Conservation (phyloP, 2,329 filamentous ascomycete genomes). For the Epicoccum sorghinum region DNA sequence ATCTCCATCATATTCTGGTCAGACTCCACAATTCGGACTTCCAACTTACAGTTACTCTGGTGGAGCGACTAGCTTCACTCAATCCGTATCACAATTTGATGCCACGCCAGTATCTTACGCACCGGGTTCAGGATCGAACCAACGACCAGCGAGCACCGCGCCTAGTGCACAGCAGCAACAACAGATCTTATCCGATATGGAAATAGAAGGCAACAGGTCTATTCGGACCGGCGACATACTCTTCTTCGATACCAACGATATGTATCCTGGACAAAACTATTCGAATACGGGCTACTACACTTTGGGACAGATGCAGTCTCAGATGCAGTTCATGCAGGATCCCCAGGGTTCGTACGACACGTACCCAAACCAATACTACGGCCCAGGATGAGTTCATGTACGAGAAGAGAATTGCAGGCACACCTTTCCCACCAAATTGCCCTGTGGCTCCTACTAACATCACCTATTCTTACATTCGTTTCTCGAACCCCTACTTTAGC, state of each 20-base stretch:
- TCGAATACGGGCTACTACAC: no score
- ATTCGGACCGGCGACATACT: background rate
- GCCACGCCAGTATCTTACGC: background rate
- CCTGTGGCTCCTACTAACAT: no score
- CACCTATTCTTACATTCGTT: no score
- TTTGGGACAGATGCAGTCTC: background rate
- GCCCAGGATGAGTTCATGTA: background rate
- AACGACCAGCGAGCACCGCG: background rate
- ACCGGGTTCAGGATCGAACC: background rate
- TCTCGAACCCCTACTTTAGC: no score
- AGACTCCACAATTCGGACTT: background rate
- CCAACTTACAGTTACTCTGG: background rate
- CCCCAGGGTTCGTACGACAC: background rate
- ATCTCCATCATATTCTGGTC: conserved; percentile 1
- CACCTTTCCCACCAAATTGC: no score
- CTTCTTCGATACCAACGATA: no score
- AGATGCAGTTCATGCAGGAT: background rate
- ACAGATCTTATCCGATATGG: conserved; percentile 1
- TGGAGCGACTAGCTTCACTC: background rate
- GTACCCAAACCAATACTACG: background rate
- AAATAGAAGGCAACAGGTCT: conserved; percentile 4
- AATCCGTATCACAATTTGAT: background rate
- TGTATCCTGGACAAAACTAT: no score
- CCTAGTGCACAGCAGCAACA: background rate
- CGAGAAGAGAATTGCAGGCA: background rate